Conservation (phyloP, 257 asterid genomes). For the Perilla frutescens region DNA sequence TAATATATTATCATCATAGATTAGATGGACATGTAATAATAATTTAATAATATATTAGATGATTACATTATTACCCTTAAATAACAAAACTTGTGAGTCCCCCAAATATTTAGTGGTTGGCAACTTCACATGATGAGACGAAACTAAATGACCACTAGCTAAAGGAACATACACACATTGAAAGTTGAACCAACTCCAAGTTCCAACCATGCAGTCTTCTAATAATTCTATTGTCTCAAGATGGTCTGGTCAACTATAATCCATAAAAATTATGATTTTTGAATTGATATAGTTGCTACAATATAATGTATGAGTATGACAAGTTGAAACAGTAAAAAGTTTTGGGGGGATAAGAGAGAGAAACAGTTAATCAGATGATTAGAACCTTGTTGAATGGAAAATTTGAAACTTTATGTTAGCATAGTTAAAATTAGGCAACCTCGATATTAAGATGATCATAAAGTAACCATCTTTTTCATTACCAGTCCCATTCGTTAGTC, state of each 20-base stretch:
- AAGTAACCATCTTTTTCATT: background rate
- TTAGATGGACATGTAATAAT: too few species aligned
- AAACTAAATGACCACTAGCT: background rate
- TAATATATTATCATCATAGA: too few species aligned
- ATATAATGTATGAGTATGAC: background rate
- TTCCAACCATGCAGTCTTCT: slow-evolving; percentile 8
- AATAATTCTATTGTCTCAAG: background rate
- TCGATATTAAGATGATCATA: background rate
- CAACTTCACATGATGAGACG: background rate
- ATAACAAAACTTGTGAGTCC: too few species aligned
- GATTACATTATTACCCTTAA: too few species aligned
- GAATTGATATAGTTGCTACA: slow-evolving; percentile 24
- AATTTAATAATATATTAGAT: too few species aligned
- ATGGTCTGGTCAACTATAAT: slow-evolving; percentile 11
- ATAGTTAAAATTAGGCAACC: slow-evolving; percentile 11
- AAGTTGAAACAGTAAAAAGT: too few species aligned
- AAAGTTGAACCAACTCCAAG: background rate
- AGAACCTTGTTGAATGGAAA: slow-evolving; percentile 3
- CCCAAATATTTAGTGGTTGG: background rate
- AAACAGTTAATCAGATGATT: too few species aligned
- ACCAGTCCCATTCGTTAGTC: slow-evolving; percentile 1
- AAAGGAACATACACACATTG: background rate
- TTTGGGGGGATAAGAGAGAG: too few species aligned
- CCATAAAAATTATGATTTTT: background rate
- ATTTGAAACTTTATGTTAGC: background rate